Conservation (phyloP, 768 basidiomycete genomes). For the Coprinopsis sp. region DNA sequence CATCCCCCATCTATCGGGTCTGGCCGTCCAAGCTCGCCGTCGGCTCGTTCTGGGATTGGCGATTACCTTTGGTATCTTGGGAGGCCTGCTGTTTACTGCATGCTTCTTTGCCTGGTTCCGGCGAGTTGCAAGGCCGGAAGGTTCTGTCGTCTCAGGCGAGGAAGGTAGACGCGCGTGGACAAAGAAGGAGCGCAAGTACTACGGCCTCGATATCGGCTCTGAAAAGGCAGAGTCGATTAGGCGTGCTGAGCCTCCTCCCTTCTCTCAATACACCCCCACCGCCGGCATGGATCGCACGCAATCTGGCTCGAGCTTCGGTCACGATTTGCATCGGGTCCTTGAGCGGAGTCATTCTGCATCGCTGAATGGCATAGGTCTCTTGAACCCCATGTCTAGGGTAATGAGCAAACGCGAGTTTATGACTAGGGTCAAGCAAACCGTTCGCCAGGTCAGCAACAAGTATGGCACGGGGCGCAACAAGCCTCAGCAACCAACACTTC, state of each 20-base stretch:
- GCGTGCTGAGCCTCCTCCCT: slow-evolving; percentile 10
- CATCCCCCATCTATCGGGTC: slow-evolving; percentile 28
- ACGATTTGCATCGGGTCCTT: slow-evolving; percentile 48
- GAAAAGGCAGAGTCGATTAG: slow-evolving; percentile 20
- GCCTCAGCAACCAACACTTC: slow-evolving; percentile 22
- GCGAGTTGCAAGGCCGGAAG: slow-evolving; percentile 52
- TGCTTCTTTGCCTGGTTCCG: slow-evolving; percentile 52
- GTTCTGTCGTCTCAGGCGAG: slow-evolving; percentile 56
- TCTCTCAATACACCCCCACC: slow-evolving; percentile 10
- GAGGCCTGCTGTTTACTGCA: slow-evolving; percentile 51
- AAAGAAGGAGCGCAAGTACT: slow-evolving; percentile 66
- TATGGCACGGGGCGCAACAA: slow-evolving; percentile 33
- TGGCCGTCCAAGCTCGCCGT: slow-evolving; percentile 40
- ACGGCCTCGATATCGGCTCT: slow-evolving; percentile 43
- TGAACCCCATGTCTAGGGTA: slow-evolving; percentile 49
- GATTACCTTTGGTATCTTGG: slow-evolving; percentile 58
- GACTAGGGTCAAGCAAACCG: slow-evolving; percentile 55
- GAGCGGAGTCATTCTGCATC: slow-evolving; percentile 37
- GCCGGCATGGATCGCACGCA: slow-evolving; percentile 58
- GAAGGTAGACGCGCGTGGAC: slow-evolving; percentile 56
- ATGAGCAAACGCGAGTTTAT: slow-evolving; percentile 72
- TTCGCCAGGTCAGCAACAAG: slow-evolving; percentile 65
- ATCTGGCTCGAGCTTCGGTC: slow-evolving; percentile 38
- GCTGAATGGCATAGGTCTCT: slow-evolving; percentile 19
- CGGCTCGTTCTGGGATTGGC: slow-evolving; percentile 54